A percentile compares a stretch with the other conserved stretches of the same genome.
These are phyloP conservation scores for Arabidopsis suecica DNA, from an alignment of 345 rosid genomes.

Conservation along the genomic window DNA sequence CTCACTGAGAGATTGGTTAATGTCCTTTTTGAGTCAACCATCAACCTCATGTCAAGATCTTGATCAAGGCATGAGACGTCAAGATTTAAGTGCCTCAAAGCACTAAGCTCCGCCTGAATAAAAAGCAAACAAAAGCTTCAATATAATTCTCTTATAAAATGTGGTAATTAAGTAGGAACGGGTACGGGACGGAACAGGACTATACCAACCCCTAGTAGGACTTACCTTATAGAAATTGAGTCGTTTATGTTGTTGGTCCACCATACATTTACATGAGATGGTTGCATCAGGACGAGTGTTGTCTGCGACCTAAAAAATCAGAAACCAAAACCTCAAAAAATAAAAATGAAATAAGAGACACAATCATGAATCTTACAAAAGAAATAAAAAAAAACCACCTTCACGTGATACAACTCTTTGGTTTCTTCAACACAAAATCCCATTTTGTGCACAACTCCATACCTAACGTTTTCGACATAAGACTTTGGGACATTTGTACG, in stretches of 20 bases:
- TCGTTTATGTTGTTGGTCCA: constrained; percentile 45
- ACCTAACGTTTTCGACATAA: constrained; percentile 45
- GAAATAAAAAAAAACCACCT: constrained; percentile 39
- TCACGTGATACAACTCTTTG: constrained; percentile 59
- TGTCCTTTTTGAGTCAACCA: constrained; percentile 54
- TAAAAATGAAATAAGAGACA: constrained; percentile 4
- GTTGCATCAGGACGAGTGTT: constrained; percentile 47
- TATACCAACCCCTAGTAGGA: not conserved
- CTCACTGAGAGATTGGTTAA: constrained; percentile 56
- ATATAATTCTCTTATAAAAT: not conserved
- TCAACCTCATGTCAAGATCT: constrained; percentile 71
- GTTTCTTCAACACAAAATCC: constrained; percentile 50
- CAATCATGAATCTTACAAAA: not conserved
- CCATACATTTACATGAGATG: constrained; percentile 64
- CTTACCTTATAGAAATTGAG: constrained; percentile 60
- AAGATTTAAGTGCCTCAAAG: constrained; percentile 51
- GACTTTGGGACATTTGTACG: constrained; percentile 52
- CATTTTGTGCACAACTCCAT: constrained; percentile 51
- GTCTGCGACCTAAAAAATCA: constrained; percentile 45
- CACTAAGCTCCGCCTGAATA: constrained; percentile 52
- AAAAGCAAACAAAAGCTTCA: constrained; percentile 5
- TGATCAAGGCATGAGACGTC: constrained; percentile 67
- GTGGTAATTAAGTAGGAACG: not conserved
- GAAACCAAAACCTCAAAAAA: not conserved
- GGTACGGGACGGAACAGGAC: no score